A percentile compares a stretch with the other conserved stretches of the same genome.
These are phyloP conservation scores for Spergularia azorica DNA, from an alignment of 179 eudicot genomes.

Conservation along the genomic window DNA sequence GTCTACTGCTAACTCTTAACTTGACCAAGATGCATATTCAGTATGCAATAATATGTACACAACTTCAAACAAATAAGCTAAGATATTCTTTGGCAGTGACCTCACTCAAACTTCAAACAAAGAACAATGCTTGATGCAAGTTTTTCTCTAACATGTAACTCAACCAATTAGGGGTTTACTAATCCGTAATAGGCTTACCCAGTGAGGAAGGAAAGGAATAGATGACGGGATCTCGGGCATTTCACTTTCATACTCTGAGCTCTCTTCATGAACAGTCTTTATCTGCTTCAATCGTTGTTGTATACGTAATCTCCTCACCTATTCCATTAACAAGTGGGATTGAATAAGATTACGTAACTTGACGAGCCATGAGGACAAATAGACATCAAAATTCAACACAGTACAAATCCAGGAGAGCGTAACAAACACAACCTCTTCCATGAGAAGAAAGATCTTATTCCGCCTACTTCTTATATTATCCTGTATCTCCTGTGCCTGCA, in stretches of 20 bases:
- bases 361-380: neutral
- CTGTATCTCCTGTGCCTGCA: slow-evolving; percentile 79
- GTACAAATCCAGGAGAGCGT: neutral
- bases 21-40: neutral
- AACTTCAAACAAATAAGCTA: neutral
- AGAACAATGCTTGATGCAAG: neutral
- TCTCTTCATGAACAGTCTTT: slow-evolving; percentile 48
- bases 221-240: slow-evolving; percentile 90
- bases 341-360: neutral
- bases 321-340: neutral
- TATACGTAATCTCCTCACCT: slow-evolving; percentile 87
- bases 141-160: neutral
- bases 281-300: slow-evolving; percentile 72
- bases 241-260: slow-evolving; percentile 58
- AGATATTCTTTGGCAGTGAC: neutral
- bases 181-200: slow-evolving; percentile 46
- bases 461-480: slow-evolving; percentile 89
- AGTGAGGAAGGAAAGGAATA: slow-evolving; percentile 84
- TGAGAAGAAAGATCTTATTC: slow-evolving; percentile 91
- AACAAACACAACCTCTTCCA: slow-evolving; percentile 78
- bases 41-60: too few relatives aligned
- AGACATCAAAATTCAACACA: neutral
- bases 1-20: neutral
- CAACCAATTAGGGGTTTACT: neutral
- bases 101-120: neutral